Base-by-base conservation (phyloP, 2,329 filamentous ascomycete genomes). In the Dactylellina drechsleri region DNA sequence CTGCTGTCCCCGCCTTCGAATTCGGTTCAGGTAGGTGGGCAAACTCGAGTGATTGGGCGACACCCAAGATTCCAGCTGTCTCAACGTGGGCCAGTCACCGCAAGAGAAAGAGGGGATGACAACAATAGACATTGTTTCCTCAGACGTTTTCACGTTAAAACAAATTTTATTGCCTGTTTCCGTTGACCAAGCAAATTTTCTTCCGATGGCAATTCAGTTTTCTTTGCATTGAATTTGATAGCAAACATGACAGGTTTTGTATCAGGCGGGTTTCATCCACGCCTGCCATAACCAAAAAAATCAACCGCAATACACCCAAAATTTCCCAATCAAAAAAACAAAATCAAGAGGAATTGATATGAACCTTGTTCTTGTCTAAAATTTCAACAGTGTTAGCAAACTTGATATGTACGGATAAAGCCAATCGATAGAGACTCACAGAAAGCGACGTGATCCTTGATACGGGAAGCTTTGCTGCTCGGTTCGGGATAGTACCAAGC, bases 401-500 rank as follows among this genome's bases (percentile, higher is more conserved):
- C 43, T 12, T 8, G 43, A 15, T 18, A 47, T 36, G 10, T 36
- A 3, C 52, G 8, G 12, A 43, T 45, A 52, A 36, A 26, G 43
- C 16, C n/a, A 18, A 28, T 50, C 23, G 18, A 36, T 8, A 31
- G 7, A 26, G 31, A 76, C 86, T 84, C 81, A 85, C 86, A 88
- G 78, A 89, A 89, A 3, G 87, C 87, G 45, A 89, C 85, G 78
- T 86, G 83, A 50, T 84, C 84, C 79, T 85, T 85, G 77, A 89
- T 86, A 61, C 83, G 80, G 31, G 84, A 83, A 52, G 83, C 84
- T 23, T 84, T 83, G 64, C 84, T 83, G 78, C 82, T 81, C 0
- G 86, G 84, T 49, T 83, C 79, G 1, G 86, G 83, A 76, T 89
- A 89, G 77, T 85, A 88, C 87, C 87, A 89, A 0, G 86, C 87